phyloP scores from a whole-genome alignment of 208 protist genomes.

The Trypanosoma vivax region DNA sequence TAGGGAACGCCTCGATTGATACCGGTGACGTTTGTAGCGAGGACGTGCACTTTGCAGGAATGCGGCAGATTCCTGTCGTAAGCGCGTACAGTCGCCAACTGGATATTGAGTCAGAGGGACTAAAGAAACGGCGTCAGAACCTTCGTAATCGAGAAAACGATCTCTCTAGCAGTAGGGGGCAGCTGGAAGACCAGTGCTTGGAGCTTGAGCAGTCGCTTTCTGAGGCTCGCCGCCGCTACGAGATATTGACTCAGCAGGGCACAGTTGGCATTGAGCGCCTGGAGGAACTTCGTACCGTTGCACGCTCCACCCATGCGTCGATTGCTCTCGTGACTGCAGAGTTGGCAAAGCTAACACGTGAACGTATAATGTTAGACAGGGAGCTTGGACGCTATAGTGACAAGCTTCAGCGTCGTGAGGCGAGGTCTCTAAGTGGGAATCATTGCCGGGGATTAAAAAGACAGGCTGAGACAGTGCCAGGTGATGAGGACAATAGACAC shows the following conservation, averaged over 20 bases:
- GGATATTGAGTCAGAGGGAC: conserved; percentile 20
- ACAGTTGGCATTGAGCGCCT: conserved; percentile 22
- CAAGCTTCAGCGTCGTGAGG: conserved; percentile 22
- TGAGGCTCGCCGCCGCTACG: conserved; percentile 30
- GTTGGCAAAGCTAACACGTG: conserved; percentile 35
- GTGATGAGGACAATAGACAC: neutral
- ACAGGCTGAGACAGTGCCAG: neutral
- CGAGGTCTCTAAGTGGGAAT: too few relatives aligned
- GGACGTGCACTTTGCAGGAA: conserved; percentile 28
- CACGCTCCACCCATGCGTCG: conserved; percentile 31
- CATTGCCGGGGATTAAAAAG: neutral
- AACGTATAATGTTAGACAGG: conserved; percentile 29
- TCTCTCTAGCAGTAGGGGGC: conserved; percentile 30
- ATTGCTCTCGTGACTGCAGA: conserved; percentile 37
- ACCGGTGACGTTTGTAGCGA: conserved; percentile 26
- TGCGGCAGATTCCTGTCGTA: conserved; percentile 28
- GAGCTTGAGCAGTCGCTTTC: conserved; percentile 31
- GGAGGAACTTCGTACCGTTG: conserved; percentile 38
- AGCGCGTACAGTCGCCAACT: conserved; percentile 50
- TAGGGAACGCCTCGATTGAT: conserved; percentile 1
- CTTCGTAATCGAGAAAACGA: conserved; percentile 31
- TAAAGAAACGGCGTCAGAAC: conserved; percentile 27
- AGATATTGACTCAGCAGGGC: conserved; percentile 26
- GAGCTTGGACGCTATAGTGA: conserved; percentile 55
- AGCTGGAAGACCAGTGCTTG: conserved; percentile 54